These are phyloP conservation scores for Paecilomyces dactylethromorphus DNA, from an alignment of 2,329 filamentous ascomycete species.

Conservation along the genomic window DNA sequence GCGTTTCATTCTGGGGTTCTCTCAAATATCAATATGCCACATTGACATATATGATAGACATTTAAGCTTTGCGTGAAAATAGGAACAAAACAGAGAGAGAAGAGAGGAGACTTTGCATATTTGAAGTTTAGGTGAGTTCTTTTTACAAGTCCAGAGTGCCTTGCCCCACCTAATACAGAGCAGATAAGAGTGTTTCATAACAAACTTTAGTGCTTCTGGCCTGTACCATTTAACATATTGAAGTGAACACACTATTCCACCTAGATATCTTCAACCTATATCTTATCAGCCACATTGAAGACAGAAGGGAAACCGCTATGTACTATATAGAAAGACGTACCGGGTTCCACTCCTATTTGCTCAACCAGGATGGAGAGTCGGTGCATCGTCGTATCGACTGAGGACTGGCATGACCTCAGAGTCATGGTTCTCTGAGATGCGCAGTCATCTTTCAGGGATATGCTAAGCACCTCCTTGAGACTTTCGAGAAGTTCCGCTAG, in stretches of 20 bases:
- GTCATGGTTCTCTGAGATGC: constrained; percentile 7
- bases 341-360: constrained; percentile 13
- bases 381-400: constrained; percentile 15
- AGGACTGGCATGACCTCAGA: constrained; percentile 13
- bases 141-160: too few species aligned
- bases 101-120: too few species aligned
- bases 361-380: constrained; percentile 17
- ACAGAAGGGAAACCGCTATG: neutral
- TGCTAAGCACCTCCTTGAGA: constrained; percentile 9
- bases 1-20: too few species aligned
- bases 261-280: neutral
- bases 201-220: too few species aligned
- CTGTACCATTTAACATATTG: neutral
- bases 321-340: neutral
- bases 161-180: too few species aligned
- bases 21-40: too few species aligned
- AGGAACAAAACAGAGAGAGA: too few species aligned
- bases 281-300: neutral
- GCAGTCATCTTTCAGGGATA: constrained; percentile 8
- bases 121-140: too few species aligned
- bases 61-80: too few species aligned
- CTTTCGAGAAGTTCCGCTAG: constrained; percentile 16
- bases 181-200: too few species aligned
- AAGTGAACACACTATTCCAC: neutral
- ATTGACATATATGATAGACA: too few species aligned